Base-by-base conservation (phyloP, 2,329 filamentous ascomycete species). In the Colletotrichum sp. region DNA sequence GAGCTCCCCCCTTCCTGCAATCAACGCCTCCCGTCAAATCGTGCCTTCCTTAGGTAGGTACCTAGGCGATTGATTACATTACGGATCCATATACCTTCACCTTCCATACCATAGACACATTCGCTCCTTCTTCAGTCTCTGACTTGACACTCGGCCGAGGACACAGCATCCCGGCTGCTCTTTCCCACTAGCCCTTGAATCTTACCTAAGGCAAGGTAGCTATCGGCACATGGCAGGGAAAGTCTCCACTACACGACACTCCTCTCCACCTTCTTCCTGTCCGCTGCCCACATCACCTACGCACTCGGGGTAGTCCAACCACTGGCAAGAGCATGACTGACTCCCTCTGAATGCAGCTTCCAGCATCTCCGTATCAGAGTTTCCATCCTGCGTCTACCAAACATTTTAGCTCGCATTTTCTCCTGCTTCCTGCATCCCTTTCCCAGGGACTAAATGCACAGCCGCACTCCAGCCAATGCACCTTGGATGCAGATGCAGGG, bases 401-500 rank as follows among this genome's bases (percentile, higher is more conserved):
- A 60, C 18, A 63, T 30, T 68, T 74, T 74, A 71, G 71, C 71
- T 74, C 66, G 68, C 32, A 70, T 55, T 36, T 39, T 64, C 36
- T 62, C 60, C 62, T 67, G 34, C 64, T 34, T 34, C 69, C 70
- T 39, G 39, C 68, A 71, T 75, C 69, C 62, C 36, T 72, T 62
- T 70, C 39, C 39, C 69, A 30, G 65, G 68, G n/a, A 72, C 69
- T 64, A 48, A 32, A 36, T 62, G 63, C 69, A 75, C 69, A 36
- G 68, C 72, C 72, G 72, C 72, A 34, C 55, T 69, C 57, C 26
- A 32, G 39, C 57, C 55, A 68, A 72, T 59, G 52, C 68, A 70
- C 18, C 24, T 52, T 63, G 63, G 8, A 36, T 36, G 34, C 72
- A 30, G 44, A 71, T 75, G 68, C 72, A 63, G 52, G 44, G 52